These are phyloP conservation scores for Tetratostichococcus sp. DNA, from an alignment of 139 green algal genomes.

Conservation along the genomic window DNA sequence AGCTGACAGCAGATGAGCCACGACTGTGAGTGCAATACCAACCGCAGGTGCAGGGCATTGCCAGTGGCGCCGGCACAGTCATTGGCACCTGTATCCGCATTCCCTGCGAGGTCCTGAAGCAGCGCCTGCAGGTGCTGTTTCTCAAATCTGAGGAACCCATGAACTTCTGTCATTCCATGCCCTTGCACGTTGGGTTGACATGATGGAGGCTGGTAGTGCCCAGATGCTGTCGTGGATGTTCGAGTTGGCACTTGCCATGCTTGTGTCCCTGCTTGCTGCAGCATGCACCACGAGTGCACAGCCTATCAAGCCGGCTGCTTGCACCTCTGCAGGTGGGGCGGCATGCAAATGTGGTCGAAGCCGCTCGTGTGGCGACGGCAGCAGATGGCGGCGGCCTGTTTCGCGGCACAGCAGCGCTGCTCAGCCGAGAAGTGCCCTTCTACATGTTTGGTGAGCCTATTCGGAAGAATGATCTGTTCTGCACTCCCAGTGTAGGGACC, in stretches of 20 bases:
- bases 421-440: constrained; percentile 67
- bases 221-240: too few species aligned
- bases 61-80: constrained; percentile 51
- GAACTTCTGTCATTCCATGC: too few species aligned
- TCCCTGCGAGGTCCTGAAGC: constrained; percentile 73
- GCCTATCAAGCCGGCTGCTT: too few species aligned
- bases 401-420: constrained; percentile 41
- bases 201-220: too few species aligned
- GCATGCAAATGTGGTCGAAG: constrained; percentile 43
- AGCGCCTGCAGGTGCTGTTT: constrained; percentile 51
- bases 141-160: too few species aligned
- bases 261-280: too few species aligned
- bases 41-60: constrained; percentile 48
- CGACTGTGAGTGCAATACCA: background rate
- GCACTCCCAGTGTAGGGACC: too few species aligned
- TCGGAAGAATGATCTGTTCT: too few species aligned
- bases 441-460: constrained; percentile 44
- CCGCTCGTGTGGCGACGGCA: constrained; percentile 27
- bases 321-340: constrained; percentile 56
- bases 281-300: too few species aligned
- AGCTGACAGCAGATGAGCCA: too few species aligned
- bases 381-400: constrained; percentile 54
- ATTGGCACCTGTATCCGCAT: constrained; percentile 58
- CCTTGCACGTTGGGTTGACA: too few species aligned
- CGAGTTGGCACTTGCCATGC: too few species aligned